phyloP scores from a whole-genome alignment of 2,329 filamentous ascomycete species.

The Alternaria triticina region DNA sequence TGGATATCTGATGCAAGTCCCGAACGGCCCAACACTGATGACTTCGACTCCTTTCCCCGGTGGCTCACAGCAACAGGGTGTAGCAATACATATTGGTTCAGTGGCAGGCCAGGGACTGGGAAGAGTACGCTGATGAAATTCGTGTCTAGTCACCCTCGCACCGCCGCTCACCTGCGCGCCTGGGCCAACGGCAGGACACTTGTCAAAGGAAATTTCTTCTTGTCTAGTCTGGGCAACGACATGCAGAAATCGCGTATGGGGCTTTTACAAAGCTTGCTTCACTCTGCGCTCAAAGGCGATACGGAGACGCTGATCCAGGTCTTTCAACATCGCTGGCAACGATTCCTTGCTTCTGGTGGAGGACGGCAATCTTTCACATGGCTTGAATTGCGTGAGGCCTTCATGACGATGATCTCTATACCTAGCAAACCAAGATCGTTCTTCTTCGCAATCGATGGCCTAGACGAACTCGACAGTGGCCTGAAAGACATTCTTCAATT shows the following conservation, averaged over 20 bases:
- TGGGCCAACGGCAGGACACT: slow-evolving; percentile 44
- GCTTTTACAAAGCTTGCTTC: not conserved
- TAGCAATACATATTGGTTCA: slow-evolving; percentile 43
- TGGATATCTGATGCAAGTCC: slow-evolving; percentile 9
- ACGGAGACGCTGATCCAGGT: not conserved
- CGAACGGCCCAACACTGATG: not conserved
- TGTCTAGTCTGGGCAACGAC: slow-evolving; percentile 37
- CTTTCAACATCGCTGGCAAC: not conserved
- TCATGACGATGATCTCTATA: not conserved
- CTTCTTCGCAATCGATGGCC: not conserved
- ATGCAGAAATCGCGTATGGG: not conserved
- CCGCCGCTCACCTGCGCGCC: not conserved
- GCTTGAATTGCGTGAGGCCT: not conserved
- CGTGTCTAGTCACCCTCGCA: slow-evolving; percentile 13
- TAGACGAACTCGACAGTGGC: not conserved
- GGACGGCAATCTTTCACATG: not conserved
- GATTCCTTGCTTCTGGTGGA: not conserved
- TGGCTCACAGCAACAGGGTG: slow-evolving; percentile 17
- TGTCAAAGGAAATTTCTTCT: slow-evolving; percentile 30
- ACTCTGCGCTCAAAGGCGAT: not conserved
- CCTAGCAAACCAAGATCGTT: not conserved
- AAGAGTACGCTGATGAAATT: slow-evolving; percentile 56
- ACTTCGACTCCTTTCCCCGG: slow-evolving; percentile 10
- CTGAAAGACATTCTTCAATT: not conserved
- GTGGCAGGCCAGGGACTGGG: slow-evolving; percentile 55